Conservation (phyloP, 2,329 filamentous ascomycete species). For the Sarocladiaceae sp. region DNA sequence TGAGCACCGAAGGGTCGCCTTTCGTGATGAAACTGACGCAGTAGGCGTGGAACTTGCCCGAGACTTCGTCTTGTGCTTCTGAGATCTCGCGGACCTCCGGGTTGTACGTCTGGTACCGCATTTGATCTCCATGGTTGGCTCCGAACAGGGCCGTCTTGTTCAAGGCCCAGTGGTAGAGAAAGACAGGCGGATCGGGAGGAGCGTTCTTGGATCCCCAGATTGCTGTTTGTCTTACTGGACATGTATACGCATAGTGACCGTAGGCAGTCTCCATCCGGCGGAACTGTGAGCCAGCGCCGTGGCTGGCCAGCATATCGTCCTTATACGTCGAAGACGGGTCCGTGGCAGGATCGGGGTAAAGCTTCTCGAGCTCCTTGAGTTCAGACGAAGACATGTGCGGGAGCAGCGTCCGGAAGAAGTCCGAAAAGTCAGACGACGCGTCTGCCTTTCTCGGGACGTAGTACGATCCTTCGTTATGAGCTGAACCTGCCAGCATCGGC, state of each 20-base stretch:
- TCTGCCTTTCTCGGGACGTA: slow-evolving; percentile 18
- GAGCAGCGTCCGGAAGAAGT: slow-evolving; percentile 21
- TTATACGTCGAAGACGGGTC: slow-evolving; percentile 26
- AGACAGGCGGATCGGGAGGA: slow-evolving; percentile 26
- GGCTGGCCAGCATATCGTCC: slow-evolving; percentile 19
- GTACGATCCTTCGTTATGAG: slow-evolving; percentile 23
- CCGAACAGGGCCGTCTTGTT: slow-evolving; percentile 32
- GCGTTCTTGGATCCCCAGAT: slow-evolving; percentile 23
- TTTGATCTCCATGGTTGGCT: slow-evolving; percentile 25
- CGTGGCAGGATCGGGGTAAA: slow-evolving; percentile 30
- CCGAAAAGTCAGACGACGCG: slow-evolving; percentile 17
- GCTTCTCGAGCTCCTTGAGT: slow-evolving; percentile 19
- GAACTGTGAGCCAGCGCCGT: slow-evolving; percentile 37
- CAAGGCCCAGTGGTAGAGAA: slow-evolving; percentile 24
- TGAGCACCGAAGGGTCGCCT: slow-evolving; percentile 24
- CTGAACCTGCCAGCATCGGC: slow-evolving; percentile 22
- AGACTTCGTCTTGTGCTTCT: slow-evolving; percentile 24
- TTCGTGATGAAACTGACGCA: slow-evolving; percentile 29
- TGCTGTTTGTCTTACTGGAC: slow-evolving; percentile 37
- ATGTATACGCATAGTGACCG: slow-evolving; percentile 39
- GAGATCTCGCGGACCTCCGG: slow-evolving; percentile 29
- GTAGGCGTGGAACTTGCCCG: slow-evolving; percentile 29
- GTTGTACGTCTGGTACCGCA: slow-evolving; percentile 34
- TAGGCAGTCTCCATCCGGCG: slow-evolving; percentile 35
- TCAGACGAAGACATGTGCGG: slow-evolving; percentile 26